These are phyloP conservation scores for Ceriops zippeliana DNA, from an alignment of 345 rosid species.

Conservation along the genomic window DNA sequence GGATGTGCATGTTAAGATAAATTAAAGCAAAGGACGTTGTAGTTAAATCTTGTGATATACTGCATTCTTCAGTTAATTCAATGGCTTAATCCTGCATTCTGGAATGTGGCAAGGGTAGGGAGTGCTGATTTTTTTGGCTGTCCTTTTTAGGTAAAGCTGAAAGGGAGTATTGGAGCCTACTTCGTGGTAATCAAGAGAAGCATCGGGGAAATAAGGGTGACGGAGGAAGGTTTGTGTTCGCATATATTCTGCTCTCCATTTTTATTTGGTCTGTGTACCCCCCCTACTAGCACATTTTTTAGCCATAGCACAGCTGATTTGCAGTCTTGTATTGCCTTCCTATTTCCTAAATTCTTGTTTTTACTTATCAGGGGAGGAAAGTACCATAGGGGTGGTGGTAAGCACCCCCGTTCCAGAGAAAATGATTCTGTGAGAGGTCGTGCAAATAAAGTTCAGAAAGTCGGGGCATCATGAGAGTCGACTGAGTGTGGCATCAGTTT, in stretches of 20 bases:
- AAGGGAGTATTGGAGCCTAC: slow-evolving; percentile 69
- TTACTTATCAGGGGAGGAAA: slow-evolving; percentile 63
- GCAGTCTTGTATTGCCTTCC: not conserved
- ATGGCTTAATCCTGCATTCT: not conserved
- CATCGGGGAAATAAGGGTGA: slow-evolving; percentile 45
- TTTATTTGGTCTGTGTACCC: not conserved
- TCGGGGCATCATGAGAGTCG: slow-evolving; percentile 13
- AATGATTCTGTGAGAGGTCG: slow-evolving; percentile 47
- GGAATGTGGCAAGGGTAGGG: not conserved
- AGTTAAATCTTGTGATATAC: not conserved
- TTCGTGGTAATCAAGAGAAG: slow-evolving; percentile 56
- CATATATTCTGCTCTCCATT: not conserved
- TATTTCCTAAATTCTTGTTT: not conserved
- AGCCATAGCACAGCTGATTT: not conserved
- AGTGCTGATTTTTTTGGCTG: slow-evolving; percentile 1
- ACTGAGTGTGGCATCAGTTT: not conserved
- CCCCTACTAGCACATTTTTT: too few relatives aligned
- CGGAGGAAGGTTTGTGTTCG: slow-evolving; percentile 63
- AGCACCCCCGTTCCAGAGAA: slow-evolving; percentile 51
- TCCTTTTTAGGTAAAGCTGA: slow-evolving; percentile 67
- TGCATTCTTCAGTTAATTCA: not conserved
- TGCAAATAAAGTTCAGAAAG: slow-evolving; percentile 62
- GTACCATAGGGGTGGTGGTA: slow-evolving; percentile 54
- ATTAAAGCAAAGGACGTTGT: too few relatives aligned
- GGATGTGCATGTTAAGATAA: too few relatives aligned